Percentiles rank a stretch among this genome's conserved stretches.
These are phyloP conservation scores for Nothophaeocryptopus gaeumannii DNA, from an alignment of 2,329 filamentous ascomycete genomes.

Conservation along the genomic window DNA sequence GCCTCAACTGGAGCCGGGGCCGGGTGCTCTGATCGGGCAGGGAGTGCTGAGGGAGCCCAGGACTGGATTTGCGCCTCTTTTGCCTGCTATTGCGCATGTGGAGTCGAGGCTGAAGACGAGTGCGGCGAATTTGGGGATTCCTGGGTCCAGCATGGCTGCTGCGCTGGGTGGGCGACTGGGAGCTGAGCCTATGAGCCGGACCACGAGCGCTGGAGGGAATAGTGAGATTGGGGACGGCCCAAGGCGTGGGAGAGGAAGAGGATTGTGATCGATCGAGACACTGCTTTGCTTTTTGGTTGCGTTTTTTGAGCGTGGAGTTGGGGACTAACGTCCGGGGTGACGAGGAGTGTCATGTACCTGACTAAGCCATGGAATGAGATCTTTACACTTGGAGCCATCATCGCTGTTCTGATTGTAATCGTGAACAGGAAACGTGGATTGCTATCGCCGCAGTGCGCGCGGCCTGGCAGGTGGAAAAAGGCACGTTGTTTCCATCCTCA, in stretches of 20 bases:
- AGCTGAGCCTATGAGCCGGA: conserved; percentile 32
- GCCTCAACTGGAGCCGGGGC: conserved; percentile 35
- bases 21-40: conserved; percentile 32
- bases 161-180: conserved; percentile 26
- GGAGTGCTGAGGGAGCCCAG: conserved; percentile 35
- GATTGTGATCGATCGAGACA: conserved; percentile 6
- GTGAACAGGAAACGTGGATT: too few species aligned
- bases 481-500: too few species aligned
- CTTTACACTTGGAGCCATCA: too few species aligned
- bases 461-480: too few species aligned
- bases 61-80: conserved; percentile 35
- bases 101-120: conserved; percentile 18
- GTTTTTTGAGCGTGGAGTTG: not conserved
- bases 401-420: too few species aligned
- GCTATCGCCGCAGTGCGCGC: too few species aligned
- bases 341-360: too few species aligned
- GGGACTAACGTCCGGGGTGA: not conserved
- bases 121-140: conserved; percentile 10
- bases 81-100: conserved; percentile 21
- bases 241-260: conserved; percentile 21
- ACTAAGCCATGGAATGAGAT: too few species aligned
- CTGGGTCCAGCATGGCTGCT: conserved; percentile 27
- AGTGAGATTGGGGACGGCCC: conserved; percentile 27
- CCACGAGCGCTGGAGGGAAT: conserved; percentile 26
- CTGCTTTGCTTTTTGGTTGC: not conserved